Percentiles rank a stretch among this genome's conserved stretches.
These are phyloP conservation scores for Tetrapisispora pingtungensis DNA, from an alignment of 805 yeast genomes.

Conservation along the genomic window DNA sequence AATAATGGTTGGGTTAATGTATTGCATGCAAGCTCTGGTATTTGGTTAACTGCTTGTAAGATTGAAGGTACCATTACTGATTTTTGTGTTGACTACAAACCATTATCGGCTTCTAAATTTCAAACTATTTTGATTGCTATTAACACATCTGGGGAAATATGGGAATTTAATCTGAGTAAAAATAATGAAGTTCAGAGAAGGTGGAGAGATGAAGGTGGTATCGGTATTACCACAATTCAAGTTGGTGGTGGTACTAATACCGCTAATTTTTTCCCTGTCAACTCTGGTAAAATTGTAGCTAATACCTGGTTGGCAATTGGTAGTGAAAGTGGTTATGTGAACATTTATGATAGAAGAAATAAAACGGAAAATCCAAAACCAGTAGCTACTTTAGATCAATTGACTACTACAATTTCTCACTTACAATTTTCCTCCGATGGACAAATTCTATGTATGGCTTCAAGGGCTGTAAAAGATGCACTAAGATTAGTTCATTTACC, in stretches of 20 bases:
- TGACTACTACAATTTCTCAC: slow-evolving; percentile 70
- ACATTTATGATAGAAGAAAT: slow-evolving; percentile 54
- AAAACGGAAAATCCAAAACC: slow-evolving; percentile 33
- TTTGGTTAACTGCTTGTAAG: slow-evolving; percentile 79
- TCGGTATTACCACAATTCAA: slow-evolving; percentile 69
- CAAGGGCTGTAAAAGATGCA: slow-evolving; percentile 78
- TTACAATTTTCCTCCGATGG: slow-evolving; percentile 77
- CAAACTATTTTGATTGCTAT: slow-evolving; percentile 41
- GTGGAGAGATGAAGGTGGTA: slow-evolving; percentile 83
- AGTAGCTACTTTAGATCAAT: slow-evolving; percentile 57
- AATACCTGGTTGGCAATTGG: slow-evolving; percentile 87
- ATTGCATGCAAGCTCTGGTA: slow-evolving; percentile 67
- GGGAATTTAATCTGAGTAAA: slow-evolving; percentile 62
- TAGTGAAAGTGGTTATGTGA: slow-evolving; percentile 78
- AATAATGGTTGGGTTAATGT: slow-evolving; percentile 87
- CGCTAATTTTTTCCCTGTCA: slow-evolving; percentile 19
- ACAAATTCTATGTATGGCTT: slow-evolving; percentile 76
- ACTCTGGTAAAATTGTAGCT: slow-evolving; percentile 13
- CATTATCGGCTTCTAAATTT: slow-evolving; percentile 17
- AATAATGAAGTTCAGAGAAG: slow-evolving; percentile 43
- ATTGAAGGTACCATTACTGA: slow-evolving; percentile 82
- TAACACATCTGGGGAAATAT: slow-evolving; percentile 76
- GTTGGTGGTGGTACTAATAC: slow-evolving; percentile 48
- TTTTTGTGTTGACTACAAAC: slow-evolving; percentile 36
- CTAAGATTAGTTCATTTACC: slow-evolving; percentile 81